A percentile compares a stretch with the other conserved stretches of the same genome.
Conservation (phyloP, 1,139 yeast species). For the Scheffersomyces lignicola region DNA sequence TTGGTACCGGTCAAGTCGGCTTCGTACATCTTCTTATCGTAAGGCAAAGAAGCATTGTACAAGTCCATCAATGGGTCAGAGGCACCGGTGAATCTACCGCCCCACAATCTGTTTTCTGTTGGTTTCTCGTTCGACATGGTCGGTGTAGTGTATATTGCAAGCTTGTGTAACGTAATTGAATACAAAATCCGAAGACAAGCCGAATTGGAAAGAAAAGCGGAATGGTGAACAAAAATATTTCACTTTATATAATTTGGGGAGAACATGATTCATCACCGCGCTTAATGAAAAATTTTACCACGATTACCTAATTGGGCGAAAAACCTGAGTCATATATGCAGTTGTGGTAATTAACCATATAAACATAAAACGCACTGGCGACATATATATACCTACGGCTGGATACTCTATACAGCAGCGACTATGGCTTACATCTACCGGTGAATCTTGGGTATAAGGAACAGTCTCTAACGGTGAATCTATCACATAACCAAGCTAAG, state of each 20-base stretch:
- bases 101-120: conserved; percentile 80
- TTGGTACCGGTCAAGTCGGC: conserved; percentile 94
- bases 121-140: conserved; percentile 37
- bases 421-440: conserved; percentile 93
- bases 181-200: too few relatives aligned
- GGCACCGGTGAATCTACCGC: conserved; percentile 97
- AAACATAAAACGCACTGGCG: too few relatives aligned
- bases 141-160: background rate
- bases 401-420: background rate
- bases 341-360: background rate
- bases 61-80: conserved; percentile 97
- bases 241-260: conserved; percentile 4
- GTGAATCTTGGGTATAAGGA: conserved; percentile 96
- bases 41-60: conserved; percentile 94
- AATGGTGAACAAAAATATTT: background rate
- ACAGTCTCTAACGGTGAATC: conserved; percentile 98
- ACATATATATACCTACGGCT: background rate
- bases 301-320: conserved; percentile 23
- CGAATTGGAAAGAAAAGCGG: too few relatives aligned
- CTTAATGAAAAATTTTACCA: conserved; percentile 15
- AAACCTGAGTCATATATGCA: conserved; percentile 1
- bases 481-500: conserved; percentile 95
- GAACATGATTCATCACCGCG: conserved; percentile 37
- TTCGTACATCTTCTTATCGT: conserved; percentile 90
- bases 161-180: too few relatives aligned